A percentile compares a stretch with the other conserved stretches of the same genome.
phyloP scores from a whole-genome alignment of 1,284 basidiomycete genomes.

The Fistulina hepatica region DNA sequence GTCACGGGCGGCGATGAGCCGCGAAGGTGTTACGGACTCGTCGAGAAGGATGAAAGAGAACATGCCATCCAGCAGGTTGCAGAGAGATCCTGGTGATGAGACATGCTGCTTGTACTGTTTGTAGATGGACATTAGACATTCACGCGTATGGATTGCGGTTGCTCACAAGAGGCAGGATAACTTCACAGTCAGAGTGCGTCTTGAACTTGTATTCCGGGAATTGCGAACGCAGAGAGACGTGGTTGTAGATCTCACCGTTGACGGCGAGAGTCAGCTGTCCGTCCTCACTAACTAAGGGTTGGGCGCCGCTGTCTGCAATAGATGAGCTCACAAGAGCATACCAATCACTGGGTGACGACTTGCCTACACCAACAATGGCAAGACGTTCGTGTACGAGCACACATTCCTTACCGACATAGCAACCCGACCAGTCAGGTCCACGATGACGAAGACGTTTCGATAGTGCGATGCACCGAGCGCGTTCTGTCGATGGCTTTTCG shows the following conservation, averaged over 20 bases:
- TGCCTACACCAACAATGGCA: slow-evolving; percentile 96
- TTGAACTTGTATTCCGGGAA: slow-evolving; percentile 75
- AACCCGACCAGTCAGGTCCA: slow-evolving; percentile 96
- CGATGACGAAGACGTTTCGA: slow-evolving; percentile 87
- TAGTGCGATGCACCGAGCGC: slow-evolving; percentile 69
- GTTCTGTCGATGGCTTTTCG: slow-evolving; percentile 56
- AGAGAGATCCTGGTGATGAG: slow-evolving; percentile 65
- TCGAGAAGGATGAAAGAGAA: slow-evolving; percentile 97
- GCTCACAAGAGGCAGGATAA: slow-evolving; percentile 85
- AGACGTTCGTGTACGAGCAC: slow-evolving; percentile 86
- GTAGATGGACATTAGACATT: slow-evolving; percentile 3
- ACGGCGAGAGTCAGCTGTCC: slow-evolving; percentile 83
- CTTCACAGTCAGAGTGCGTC: slow-evolving; percentile 98
- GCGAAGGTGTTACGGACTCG: slow-evolving; percentile 79
- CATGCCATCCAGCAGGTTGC: slow-evolving; percentile 90
- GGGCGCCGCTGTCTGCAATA: slow-evolving; percentile 83
- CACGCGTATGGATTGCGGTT: neutral
- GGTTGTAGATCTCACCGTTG: slow-evolving; percentile 99
- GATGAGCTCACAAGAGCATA: slow-evolving; percentile 7
- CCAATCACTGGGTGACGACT: slow-evolving; percentile 25
- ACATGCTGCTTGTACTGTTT: slow-evolving; percentile 77
- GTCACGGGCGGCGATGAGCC: slow-evolving; percentile 92
- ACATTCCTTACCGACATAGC: slow-evolving; percentile 71
- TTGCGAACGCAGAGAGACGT: slow-evolving; percentile 69
- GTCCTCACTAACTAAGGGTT: slow-evolving; percentile 86